Evolutionary conservation across 2,329 filamentous ascomycete species (phyloP), one percentile per base, ranked within the genome.

Genomic region (Neofusicoccum sp.): DNA sequence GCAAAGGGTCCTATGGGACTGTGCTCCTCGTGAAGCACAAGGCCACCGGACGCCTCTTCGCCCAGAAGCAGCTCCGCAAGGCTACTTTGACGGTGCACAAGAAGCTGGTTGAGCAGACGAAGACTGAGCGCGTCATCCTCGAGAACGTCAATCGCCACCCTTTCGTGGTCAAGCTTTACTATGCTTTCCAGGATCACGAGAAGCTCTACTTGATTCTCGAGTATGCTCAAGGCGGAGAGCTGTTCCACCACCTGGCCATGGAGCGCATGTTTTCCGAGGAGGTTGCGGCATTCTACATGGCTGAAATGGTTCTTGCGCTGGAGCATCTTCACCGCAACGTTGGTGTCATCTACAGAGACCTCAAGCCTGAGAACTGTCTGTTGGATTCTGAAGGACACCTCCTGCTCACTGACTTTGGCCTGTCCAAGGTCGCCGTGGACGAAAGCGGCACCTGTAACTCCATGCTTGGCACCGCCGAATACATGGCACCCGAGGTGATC

Each of bases 61-160:
- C 95, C 0, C 96, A 99, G 79, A 99, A 99, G 80, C 93, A 98
- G 76, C 95, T 99, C 78, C 95, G 93, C 75, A 99, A 99, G 78
- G 95, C 96, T 0, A 96, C 92, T 7, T 80, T 99, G 57, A 91
- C 93, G 0, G 91, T 99, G 40, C 93, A 97, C 77, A 97, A 96
- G 82, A 92, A 93, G 74, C 84, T 98, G 33, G 86, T 99, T 54
- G 93, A 98, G 78, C 95, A 98, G 79, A 98, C 95, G 61, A 96
- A 96, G 82, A 98, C 93, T 2, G 95, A 99, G 79, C 89, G 95
- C 53, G 88, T 89, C 68, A 96, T 99, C 59, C 83, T 99, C 56
- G 95, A 99, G 79, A 96, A 90, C 62, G 91, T 99, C 75, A 98
- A 96, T 76, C 86, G 93, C 34, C 95, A 99, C 74, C 93, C 95